These are phyloP conservation scores for Ganoderma multipileum DNA, from an alignment of 1,284 basidiomycete species.

Conservation along the genomic window DNA sequence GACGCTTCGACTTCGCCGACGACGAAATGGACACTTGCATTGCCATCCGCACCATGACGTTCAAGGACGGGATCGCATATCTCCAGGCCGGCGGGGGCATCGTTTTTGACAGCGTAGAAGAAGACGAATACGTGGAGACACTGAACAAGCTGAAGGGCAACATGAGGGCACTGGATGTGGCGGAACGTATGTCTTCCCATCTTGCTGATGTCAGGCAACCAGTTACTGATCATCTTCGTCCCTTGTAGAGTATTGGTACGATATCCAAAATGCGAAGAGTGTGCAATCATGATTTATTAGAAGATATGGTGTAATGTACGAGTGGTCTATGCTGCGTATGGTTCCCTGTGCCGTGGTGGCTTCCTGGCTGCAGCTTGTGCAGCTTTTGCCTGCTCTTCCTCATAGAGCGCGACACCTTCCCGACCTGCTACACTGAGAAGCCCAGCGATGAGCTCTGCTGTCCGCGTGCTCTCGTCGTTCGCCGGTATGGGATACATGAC, in stretches of 20 bases:
- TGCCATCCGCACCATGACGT: conserved; percentile 97
- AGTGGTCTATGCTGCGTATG: conserved; percentile 5
- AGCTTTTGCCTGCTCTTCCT: conserved; percentile 34
- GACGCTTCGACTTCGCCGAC: conserved; percentile 94
- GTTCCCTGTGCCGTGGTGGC: conserved; percentile 13
- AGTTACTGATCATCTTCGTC: conserved; percentile 9
- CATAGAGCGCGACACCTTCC: conserved; percentile 68
- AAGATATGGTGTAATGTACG: conserved; percentile 30
- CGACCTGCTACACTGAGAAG: conserved; percentile 92
- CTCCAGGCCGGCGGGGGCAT: conserved; percentile 98
- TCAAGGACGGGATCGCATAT: conserved; percentile 93
- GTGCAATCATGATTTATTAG: conserved; percentile 29
- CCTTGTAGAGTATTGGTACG: conserved; percentile 68
- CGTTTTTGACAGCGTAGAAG: conserved; percentile 96
- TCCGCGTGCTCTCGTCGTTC: conserved; percentile 93
- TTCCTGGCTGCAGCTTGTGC: conserved; percentile 16
- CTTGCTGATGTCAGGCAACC: background rate
- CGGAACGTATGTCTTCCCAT: conserved; percentile 71
- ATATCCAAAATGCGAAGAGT: conserved; percentile 58
- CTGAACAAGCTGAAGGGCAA: conserved; percentile 95
- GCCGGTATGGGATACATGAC: conserved; percentile 99
- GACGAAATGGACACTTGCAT: conserved; percentile 99
- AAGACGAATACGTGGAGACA: conserved; percentile 96
- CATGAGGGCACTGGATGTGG: conserved; percentile 83
- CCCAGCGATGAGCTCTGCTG: conserved; percentile 90